Percentiles rank a stretch among this genome's conserved stretches.
phyloP scores from a whole-genome alignment of 345 rosid species.

The Lumnitzera littorea region DNA sequence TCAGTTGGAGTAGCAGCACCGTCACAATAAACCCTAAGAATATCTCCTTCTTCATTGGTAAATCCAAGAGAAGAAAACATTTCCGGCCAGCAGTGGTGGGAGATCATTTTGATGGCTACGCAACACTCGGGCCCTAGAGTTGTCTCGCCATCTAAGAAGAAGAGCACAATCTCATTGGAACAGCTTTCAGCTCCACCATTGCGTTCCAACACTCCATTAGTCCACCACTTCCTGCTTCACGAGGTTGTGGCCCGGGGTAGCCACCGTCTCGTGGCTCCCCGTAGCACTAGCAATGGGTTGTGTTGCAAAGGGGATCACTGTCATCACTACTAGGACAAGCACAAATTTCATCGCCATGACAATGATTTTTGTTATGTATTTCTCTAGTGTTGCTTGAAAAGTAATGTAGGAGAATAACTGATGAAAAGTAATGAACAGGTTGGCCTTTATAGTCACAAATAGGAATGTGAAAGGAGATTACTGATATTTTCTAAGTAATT shows the following conservation, averaged over 20 bases:
- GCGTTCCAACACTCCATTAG: constrained; percentile 64
- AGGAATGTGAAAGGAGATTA: no score
- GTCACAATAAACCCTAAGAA: constrained; percentile 60
- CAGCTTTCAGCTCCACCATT: constrained; percentile 50
- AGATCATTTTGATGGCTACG: constrained; percentile 41
- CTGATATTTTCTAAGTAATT: no score
- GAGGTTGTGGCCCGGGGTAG: constrained; percentile 3
- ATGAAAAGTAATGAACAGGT: no score
- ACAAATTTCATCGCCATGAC: no score
- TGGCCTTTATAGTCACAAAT: no score
- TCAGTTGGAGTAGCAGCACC: constrained; percentile 11
- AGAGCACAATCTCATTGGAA: constrained; percentile 54
- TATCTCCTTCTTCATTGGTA: constrained; percentile 43
- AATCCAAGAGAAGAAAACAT: constrained; percentile 73
- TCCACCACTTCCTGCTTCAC: constrained; percentile 19
- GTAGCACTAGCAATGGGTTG: not conserved
- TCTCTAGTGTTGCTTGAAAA: no score
- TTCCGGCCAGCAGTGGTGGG: constrained; percentile 68
- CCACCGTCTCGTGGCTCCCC: not conserved
- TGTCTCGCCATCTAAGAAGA: constrained; percentile 56
- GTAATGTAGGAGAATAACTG: no score
- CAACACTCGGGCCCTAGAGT: constrained; percentile 57
- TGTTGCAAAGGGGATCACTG: no score
- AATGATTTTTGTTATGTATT: no score
- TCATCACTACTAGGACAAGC: no score